Evolutionary conservation across 2,329 filamentous ascomycete species (phyloP).

Genomic region (Colletotrichum sp.): DNA sequence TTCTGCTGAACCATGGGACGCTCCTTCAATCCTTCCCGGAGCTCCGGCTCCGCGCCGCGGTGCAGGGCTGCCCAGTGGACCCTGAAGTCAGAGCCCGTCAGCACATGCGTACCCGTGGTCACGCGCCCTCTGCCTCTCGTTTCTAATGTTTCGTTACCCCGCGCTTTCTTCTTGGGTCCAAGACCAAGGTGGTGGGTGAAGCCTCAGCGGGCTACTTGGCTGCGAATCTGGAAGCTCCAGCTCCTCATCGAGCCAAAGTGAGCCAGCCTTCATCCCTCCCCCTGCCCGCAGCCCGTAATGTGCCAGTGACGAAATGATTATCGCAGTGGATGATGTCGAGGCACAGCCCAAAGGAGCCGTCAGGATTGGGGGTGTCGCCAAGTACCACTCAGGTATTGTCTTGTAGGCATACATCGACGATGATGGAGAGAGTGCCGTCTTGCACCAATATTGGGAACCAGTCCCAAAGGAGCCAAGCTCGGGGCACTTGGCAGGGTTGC

Average conservation of each 20-base stretch:
- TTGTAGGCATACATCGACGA: not conserved
- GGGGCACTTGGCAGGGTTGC: not conserved
- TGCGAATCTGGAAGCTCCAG: not conserved
- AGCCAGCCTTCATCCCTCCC: not conserved
- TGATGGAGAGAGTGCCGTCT: not conserved
- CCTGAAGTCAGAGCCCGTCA: not conserved
- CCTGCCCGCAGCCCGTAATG: not conserved
- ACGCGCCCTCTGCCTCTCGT: not conserved
- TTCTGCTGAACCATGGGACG: not conserved
- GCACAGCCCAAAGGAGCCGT: not conserved
- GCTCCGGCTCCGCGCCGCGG: constrained; percentile 6
- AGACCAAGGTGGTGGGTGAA: not conserved
- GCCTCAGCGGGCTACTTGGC: not conserved
- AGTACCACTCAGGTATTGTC: not conserved
- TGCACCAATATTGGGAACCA: not conserved
- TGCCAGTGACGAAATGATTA: not conserved
- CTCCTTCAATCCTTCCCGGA: not conserved
- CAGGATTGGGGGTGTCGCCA: not conserved
- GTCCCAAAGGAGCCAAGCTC: not conserved
- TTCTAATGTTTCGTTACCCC: not conserved
- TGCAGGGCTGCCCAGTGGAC: not conserved
- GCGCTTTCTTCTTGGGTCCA: not conserved
- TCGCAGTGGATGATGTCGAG: not conserved
- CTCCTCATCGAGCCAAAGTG: not conserved
- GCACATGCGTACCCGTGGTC: not conserved